Evolutionary conservation across 225 moss, liverwort and hornwort species (phyloP), one percentile per base, ranked within the genome.

Genomic region (Neckera pumila): DNA sequence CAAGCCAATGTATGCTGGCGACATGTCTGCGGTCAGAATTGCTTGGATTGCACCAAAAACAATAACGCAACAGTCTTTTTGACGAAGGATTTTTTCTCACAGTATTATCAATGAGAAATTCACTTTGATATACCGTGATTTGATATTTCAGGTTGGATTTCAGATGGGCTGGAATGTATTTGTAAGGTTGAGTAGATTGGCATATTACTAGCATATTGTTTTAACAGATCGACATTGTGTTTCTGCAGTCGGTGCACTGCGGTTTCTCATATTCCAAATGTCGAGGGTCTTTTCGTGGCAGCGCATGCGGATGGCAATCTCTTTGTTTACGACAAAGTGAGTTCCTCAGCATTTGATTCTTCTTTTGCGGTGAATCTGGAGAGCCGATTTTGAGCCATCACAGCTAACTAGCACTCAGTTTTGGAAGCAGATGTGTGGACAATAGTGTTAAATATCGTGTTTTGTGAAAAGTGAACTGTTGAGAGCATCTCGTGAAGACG

Each of bases 221-320:
- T 30, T 87, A 79, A 89, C 66, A 71, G 60, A 79, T 45, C 60
- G 60, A 43, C 36, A 27, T 82, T 83, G 66, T 88, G 57, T 89
- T 90, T 89, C 53, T 88, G 89, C 95, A 99, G 97, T 91, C 96
- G 96, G 30, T 97, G 99, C 87, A 99, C 96, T 64, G 95, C 92
- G 82, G 92, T 99, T 83, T 95, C 96, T 63, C 96, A 96, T 94
- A 94, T 96, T 74, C 99, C 99, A 76, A 94, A 95, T 60, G 90
- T 86, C 42, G 99, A 99, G 56, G 95, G 96, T 74, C 91, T 93
- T 54, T 99, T 99, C 87, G 94, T 97, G 85, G 96, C 96, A 91
- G 92, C 96, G 38, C 95, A 99, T 92, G 95, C 96, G 66, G 99
- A 99, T 89, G 99, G 99, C 65, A 99, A 99, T 92, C 89, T 99